phyloP scores from a whole-genome alignment of 148 eudicot genomes.

The Rheum nobile region DNA sequence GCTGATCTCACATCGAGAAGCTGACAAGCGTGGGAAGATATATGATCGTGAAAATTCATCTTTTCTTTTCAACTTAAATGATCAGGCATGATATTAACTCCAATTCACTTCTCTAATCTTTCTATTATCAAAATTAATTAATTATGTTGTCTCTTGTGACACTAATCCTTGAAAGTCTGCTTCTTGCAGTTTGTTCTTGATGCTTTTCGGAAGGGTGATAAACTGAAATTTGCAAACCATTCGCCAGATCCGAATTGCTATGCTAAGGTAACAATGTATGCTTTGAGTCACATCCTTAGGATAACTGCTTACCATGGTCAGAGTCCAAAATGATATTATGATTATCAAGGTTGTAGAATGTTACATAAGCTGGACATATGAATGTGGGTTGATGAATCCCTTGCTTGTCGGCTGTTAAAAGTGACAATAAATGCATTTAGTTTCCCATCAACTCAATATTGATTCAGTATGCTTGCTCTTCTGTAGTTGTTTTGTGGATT shows the following conservation, averaged over 20 bases:
- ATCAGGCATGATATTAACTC: conserved; percentile 43
- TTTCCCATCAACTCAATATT: neutral
- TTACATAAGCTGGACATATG: too few species aligned
- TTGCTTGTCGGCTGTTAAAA: too few species aligned
- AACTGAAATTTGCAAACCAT: conserved; percentile 95
- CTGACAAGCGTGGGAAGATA: conserved; percentile 95
- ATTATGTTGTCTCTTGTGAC: neutral
- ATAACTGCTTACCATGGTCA: neutral
- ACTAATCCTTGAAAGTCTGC: neutral
- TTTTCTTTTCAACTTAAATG: conserved; percentile 88
- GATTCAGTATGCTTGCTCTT: neutral
- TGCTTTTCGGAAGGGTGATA: conserved; percentile 91
- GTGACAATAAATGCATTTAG: too few species aligned
- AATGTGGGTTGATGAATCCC: too few species aligned
- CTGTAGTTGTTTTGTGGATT: neutral
- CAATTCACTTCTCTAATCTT: neutral
- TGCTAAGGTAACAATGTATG: conserved; percentile 53
- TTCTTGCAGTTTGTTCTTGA: conserved; percentile 80
- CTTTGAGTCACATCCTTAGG: neutral
- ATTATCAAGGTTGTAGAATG: too few species aligned
- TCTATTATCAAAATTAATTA: neutral
- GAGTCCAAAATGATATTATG: too few species aligned
- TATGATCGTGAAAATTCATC: conserved; percentile 94
- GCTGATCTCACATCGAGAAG: conserved; percentile 94
- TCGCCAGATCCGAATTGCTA: conserved; percentile 94